Percentiles rank a stretch among this genome's conserved stretches.
phyloP scores from a whole-genome alignment of 2,329 filamentous ascomycete species.

The Colletotrichum graminicola region DNA sequence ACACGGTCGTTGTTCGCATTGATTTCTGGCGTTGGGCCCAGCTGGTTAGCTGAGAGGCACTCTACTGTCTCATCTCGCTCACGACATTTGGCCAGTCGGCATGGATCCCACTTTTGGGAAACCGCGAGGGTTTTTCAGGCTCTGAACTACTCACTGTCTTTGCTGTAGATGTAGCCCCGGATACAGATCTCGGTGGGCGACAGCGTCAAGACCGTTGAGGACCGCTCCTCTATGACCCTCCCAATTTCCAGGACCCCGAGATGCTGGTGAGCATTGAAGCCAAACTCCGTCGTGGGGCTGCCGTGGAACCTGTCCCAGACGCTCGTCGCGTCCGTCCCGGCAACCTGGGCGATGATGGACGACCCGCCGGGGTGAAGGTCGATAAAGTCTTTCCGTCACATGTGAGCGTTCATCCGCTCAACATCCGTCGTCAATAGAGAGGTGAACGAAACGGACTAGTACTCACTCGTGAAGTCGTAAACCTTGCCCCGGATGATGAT shows the following conservation, averaged over 20 bases:
- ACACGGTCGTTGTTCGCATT: too few relatives aligned
- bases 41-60: background rate
- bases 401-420: background rate
- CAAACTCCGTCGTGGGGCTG: background rate
- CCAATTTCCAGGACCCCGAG: background rate
- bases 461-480: constrained; percentile 7
- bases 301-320: background rate
- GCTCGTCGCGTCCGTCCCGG: background rate
- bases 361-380: constrained; percentile 5
- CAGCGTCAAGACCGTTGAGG: background rate
- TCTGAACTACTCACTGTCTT: background rate
- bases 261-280: background rate
- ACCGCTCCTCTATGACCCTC: background rate
- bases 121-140: background rate
- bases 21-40: background rate
- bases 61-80: background rate
- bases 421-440: rapidly evolving
- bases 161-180: background rate
- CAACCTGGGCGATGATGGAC: background rate
- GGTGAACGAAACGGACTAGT: background rate
- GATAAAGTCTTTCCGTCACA: background rate
- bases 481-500: constrained; percentile 2
- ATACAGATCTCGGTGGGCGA: background rate
- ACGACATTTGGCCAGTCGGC: background rate
- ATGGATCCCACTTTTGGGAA: background rate